phyloP scores from a whole-genome alignment of 176 grass and related monocot genomes.

The Oryza meyeriana region DNA sequence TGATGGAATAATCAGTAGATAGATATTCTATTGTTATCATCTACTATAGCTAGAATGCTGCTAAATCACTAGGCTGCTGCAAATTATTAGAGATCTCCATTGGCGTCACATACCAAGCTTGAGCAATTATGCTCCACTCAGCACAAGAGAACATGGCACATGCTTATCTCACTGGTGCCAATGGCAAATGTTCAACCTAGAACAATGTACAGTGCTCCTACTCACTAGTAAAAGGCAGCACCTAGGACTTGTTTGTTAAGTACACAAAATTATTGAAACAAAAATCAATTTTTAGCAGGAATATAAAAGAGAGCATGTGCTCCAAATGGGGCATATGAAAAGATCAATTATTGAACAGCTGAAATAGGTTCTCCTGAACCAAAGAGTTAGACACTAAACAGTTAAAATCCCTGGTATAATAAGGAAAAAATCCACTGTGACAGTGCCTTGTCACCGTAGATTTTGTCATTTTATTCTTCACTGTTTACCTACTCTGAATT shows the following conservation, averaged over 20 bases:
- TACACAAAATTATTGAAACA: not conserved
- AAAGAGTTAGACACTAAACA: not conserved
- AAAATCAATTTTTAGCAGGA: not conserved
- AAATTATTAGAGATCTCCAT: not conserved
- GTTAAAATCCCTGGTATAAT: not conserved
- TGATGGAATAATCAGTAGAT: not conserved
- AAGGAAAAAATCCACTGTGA: not conserved
- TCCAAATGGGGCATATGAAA: not conserved
- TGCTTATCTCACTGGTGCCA: conserved; percentile 24
- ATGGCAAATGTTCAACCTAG: conserved; percentile 14
- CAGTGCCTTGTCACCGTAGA: not conserved
- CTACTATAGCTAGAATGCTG: conserved; percentile 1
- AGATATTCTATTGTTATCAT: not conserved
- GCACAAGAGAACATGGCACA: conserved; percentile 33
- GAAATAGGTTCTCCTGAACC: not conserved
- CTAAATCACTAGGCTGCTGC: conserved; percentile 1
- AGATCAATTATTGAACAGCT: not conserved
- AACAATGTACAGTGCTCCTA: not conserved
- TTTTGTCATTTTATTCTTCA: not conserved
- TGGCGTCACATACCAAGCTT: not conserved
- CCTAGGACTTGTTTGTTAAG: not conserved
- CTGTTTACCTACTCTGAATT: not conserved
- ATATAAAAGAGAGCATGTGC: not conserved
- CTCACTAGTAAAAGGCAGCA: not conserved
- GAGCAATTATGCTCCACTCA: conserved; percentile 30